Conservation (phyloP, 2,329 filamentous ascomycete genomes). For the Aspergillus felis region DNA sequence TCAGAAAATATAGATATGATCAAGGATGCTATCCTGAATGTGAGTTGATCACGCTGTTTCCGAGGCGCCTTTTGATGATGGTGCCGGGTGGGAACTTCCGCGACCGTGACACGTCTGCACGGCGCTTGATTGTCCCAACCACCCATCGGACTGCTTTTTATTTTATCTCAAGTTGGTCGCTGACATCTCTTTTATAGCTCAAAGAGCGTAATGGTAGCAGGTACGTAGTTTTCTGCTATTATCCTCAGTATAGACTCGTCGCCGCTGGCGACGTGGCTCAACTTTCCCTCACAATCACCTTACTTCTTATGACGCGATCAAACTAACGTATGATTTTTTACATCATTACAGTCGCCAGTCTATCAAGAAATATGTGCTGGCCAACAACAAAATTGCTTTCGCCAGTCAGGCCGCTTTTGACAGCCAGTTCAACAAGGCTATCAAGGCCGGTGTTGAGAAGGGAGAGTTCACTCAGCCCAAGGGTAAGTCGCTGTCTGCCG, state of each 20-base stretch:
- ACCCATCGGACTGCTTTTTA: constrained; percentile 18
- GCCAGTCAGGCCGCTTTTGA: constrained; percentile 58
- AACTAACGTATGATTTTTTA: constrained; percentile 26
- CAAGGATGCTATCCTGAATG: constrained; percentile 66
- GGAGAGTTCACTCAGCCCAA: constrained; percentile 86
- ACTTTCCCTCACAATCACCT: constrained; percentile 2
- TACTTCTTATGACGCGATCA: constrained; percentile 15
- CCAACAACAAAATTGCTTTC: constrained; percentile 63
- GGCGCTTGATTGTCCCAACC: constrained; percentile 20
- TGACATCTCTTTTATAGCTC: constrained; percentile 55
- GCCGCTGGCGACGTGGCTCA: constrained; percentile 15
- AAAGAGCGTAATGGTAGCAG: constrained; percentile 69
- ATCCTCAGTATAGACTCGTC: constrained; percentile 6
- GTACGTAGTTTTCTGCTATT: constrained; percentile 47
- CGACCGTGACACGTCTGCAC: constrained; percentile 35
- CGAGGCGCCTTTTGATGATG: constrained; percentile 38
- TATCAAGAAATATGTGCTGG: constrained; percentile 70
- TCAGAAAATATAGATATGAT: constrained; percentile 60
- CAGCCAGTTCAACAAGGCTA: constrained; percentile 79
- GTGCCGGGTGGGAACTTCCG: constrained; percentile 31
- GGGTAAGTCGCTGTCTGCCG: constrained; percentile 56
- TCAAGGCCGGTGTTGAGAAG: constrained; percentile 78
- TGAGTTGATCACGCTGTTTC: constrained; percentile 57
- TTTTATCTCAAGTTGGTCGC: constrained; percentile 31
- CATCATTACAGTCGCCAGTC: constrained; percentile 57